Conservation (phyloP, 192 early-diverging fungal species). For the Backusella westeae region DNA sequence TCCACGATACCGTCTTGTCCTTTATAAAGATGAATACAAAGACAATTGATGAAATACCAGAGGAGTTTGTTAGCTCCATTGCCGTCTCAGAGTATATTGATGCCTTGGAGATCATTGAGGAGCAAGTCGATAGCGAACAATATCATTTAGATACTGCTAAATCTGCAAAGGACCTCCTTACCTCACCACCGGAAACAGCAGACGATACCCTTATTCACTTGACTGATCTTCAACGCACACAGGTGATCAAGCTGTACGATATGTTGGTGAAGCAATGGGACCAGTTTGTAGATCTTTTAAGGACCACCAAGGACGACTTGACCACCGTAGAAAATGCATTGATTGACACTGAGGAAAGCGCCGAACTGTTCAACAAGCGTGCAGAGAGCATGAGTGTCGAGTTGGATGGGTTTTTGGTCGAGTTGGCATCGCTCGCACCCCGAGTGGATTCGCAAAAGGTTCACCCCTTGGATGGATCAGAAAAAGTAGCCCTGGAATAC, state of each 20-base stretch:
- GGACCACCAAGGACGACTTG: constrained; percentile 26
- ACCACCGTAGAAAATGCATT: constrained; percentile 12
- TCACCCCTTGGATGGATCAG: constrained; percentile 15
- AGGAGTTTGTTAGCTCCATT: constrained; percentile 9
- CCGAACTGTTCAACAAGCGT: background rate
- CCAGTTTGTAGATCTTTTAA: constrained; percentile 17
- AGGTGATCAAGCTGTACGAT: constrained; percentile 23
- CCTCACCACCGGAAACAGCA: constrained; percentile 20
- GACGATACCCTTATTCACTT: constrained; percentile 27
- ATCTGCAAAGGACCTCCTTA: constrained; percentile 21
- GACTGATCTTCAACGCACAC: constrained; percentile 26
- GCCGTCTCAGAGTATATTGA: constrained; percentile 26
- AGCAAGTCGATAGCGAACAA: constrained; percentile 11
- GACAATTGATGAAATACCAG: constrained; percentile 28
- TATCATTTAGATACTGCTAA: background rate
- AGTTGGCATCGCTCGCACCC: background rate
- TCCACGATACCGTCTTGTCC: constrained; percentile 26
- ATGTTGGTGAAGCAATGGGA: constrained; percentile 24
- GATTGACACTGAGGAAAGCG: constrained; percentile 13
- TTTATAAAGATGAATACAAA: constrained; percentile 28
- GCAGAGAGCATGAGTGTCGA: constrained; percentile 6
- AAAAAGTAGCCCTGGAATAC: constrained; percentile 2
- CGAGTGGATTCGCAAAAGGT: background rate
- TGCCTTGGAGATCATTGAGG: constrained; percentile 26
- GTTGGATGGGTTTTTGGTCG: background rate